Evolutionary conservation across 345 rosid species (phyloP).

Genomic region (Clarkia xantiana): DNA sequence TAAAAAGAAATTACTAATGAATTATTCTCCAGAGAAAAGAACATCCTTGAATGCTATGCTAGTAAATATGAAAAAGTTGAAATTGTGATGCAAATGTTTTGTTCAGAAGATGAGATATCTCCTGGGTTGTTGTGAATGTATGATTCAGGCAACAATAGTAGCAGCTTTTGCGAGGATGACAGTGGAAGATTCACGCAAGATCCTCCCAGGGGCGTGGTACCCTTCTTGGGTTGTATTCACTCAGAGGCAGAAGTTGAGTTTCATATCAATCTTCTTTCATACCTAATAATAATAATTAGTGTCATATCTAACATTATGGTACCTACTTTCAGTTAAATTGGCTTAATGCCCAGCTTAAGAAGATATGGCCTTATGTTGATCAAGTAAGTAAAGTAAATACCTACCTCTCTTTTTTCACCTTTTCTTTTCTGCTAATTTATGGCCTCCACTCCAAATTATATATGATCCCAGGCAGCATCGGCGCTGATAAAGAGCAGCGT

Average conservation of each 20-base stretch:
- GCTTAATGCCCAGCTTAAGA: slow-evolving; percentile 69
- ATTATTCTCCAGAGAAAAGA: too few species aligned
- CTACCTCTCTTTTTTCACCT: not conserved
- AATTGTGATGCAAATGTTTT: not conserved
- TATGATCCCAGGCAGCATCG: slow-evolving; percentile 57
- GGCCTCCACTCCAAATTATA: not conserved
- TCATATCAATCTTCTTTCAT: not conserved
- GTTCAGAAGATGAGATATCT: slow-evolving; percentile 1
- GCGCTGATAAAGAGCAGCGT: slow-evolving; percentile 62
- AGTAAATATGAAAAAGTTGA: too few species aligned
- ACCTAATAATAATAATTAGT: too few species aligned
- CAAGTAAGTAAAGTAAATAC: slow-evolving; percentile 45
- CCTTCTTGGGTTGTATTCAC: slow-evolving; percentile 86
- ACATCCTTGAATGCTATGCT: too few species aligned
- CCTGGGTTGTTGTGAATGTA: not conserved
- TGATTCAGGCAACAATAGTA: slow-evolving; percentile 41
- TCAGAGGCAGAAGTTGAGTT: slow-evolving; percentile 61
- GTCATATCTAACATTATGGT: slow-evolving; percentile 11
- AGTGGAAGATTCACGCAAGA: slow-evolving; percentile 68
- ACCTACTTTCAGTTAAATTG: slow-evolving; percentile 55
- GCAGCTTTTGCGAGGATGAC: slow-evolving; percentile 88
- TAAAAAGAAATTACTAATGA: too few species aligned
- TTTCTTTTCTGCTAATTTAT: not conserved
- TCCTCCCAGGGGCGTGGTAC: slow-evolving; percentile 47
- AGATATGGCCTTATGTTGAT: slow-evolving; percentile 87